These are phyloP conservation scores for Caryopteris hybrid DNA, from an alignment of 305 asterid species.

Conservation along the genomic window DNA sequence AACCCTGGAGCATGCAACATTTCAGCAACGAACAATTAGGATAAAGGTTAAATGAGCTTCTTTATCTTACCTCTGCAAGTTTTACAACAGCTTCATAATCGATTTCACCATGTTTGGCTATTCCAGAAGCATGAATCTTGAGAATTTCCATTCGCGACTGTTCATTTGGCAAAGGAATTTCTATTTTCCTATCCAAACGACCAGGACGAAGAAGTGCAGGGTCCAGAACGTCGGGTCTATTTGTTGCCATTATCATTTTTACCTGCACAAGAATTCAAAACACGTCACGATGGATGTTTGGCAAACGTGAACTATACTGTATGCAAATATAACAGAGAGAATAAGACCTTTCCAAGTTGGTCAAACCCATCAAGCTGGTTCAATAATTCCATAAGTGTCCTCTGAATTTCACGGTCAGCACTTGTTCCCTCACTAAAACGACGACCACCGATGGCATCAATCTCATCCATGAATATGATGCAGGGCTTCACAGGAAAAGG, in stretches of 20 bases:
- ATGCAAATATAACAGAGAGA: background rate
- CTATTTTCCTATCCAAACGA: slow-evolving; percentile 83
- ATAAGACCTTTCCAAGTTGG: slow-evolving; percentile 76
- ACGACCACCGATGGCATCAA: slow-evolving; percentile 86
- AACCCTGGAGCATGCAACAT: slow-evolving; percentile 42
- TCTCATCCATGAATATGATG: slow-evolving; percentile 81
- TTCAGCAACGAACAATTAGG: too few species aligned
- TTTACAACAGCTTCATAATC: slow-evolving; percentile 87
- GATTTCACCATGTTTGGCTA: slow-evolving; percentile 90
- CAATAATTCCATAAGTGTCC: slow-evolving; percentile 87
- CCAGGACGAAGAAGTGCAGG: slow-evolving; percentile 98
- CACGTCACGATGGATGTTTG: too few species aligned
- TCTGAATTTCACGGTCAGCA: slow-evolving; percentile 92
- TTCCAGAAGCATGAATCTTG: slow-evolving; percentile 85
- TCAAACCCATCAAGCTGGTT: slow-evolving; percentile 95
- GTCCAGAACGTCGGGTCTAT: slow-evolving; percentile 89
- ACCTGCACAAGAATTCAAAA: slow-evolving; percentile 41
- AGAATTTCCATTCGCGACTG: slow-evolving; percentile 88
- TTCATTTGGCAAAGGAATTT: slow-evolving; percentile 85
- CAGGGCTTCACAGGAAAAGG: slow-evolving; percentile 55
- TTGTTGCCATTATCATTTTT: slow-evolving; percentile 95
- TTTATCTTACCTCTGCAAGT: slow-evolving; percentile 91
- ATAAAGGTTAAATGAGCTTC: too few species aligned
- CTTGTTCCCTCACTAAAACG: slow-evolving; percentile 97
- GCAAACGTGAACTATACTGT: too few species aligned